Evolutionary conservation across 352 stramenopile species (phyloP).

Genomic region (Phytophthora sp.): DNA sequence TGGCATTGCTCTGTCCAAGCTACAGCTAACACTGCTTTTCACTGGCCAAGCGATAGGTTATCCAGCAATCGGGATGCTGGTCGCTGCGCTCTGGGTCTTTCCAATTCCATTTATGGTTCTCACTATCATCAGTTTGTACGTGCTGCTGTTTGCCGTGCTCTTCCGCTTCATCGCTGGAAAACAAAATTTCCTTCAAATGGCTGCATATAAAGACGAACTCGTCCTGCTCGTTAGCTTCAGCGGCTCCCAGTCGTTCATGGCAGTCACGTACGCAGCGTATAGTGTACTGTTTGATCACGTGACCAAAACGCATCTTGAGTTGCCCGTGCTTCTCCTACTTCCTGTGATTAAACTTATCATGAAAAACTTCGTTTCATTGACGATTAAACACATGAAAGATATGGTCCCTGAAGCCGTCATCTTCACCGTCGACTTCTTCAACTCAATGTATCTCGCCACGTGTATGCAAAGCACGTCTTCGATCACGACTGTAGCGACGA

Average conservation of each 20-base stretch:
- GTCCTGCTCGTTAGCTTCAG: constrained; percentile 27
- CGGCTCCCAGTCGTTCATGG: constrained; percentile 19
- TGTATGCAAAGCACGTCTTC: constrained; percentile 52
- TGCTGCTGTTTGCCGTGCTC: constrained; percentile 18
- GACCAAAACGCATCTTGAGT: constrained; percentile 13
- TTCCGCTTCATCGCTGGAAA: constrained; percentile 28
- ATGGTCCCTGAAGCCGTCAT: constrained; percentile 42
- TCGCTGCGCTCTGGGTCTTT: constrained; percentile 33
- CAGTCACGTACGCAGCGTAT: constrained; percentile 26
- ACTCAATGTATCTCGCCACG: constrained; percentile 44
- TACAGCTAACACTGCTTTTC: constrained; percentile 18
- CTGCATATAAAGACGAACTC: constrained; percentile 11
- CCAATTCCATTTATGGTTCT: constrained; percentile 34
- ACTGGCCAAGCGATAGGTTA: constrained; percentile 12
- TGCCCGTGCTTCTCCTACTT: constrained; percentile 33
- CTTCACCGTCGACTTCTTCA: constrained; percentile 54
- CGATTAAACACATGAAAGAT: constrained; percentile 30
- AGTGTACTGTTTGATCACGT: constrained; percentile 18
- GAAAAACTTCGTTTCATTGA: constrained; percentile 39
- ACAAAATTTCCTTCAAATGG: constrained; percentile 16
- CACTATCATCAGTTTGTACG: constrained; percentile 21
- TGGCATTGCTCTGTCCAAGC: constrained; percentile 12
- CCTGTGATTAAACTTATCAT: constrained; percentile 41
- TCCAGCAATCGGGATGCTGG: constrained; percentile 10
- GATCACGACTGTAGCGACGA: constrained; percentile 29